Base-by-base conservation (phyloP, 2,329 filamentous ascomycete species). In the Coniochaeta hoffmannii region DNA sequence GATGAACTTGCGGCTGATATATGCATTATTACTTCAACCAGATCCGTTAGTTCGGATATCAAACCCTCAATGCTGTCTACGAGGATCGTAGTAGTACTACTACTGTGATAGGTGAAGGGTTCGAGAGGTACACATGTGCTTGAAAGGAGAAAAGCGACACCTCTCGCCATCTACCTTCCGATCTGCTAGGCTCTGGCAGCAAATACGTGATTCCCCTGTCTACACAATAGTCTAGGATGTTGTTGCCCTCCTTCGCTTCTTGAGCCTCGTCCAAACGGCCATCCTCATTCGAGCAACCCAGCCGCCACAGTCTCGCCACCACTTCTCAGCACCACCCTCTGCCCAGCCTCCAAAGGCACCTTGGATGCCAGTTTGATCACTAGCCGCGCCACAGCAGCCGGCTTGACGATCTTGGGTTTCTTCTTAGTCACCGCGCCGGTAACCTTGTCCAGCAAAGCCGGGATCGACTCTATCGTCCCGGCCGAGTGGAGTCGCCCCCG, bases 251-350 rank as follows among this genome's bases (percentile, higher is more conserved):
- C 24, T 34, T 17, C 4, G 19, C 19, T 44, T 4, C 9, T 24
- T 30, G 26, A 22, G 19, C 22, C 41, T 28, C 41, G 7, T 22
- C 14, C 10, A 28, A n/a, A n/a, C n/a, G n/a, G n/a, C 22, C 41
- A n/a, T 46, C 9, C n/a, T 72, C 73, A 87, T 67, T 96, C 92
- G 63, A 97, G 71, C 60, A 96, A 73, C 1, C 94, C 94, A 35
- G 92, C 91, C 11, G 90, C 94, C 57, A 97, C 81, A 1, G 94
- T 97, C 62, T 87, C 82, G 1, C 94, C 94, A 53, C 85, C 84
- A 60, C 85, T 85, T 58, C 94, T 79, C 53, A 99, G 72, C 28
- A 97, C 89, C 46, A 99, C 83, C 61, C 90, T 81, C 61, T 87
- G 86, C 0, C 89, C 89, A 15, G 81, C 79, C 70, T 97, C 94